Evolutionary conservation across 108 stramenopile species (phyloP), one percentile per base, ranked within the genome.

Genomic region (Nitzschia inconspicua): DNA sequence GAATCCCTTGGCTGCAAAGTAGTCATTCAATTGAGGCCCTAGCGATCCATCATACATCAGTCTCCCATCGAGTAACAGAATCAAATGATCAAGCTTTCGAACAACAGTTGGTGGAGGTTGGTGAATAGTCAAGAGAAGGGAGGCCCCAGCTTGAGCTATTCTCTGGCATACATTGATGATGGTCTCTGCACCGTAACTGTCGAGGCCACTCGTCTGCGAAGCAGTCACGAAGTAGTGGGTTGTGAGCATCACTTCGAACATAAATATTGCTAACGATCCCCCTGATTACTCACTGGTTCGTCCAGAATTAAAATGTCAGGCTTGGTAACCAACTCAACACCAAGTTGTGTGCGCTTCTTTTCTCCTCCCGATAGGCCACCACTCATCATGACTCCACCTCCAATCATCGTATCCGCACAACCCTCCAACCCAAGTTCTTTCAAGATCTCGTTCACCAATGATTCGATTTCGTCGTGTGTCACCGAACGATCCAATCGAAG

Each of bases 61-160:
- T 14, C 62, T 26, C 2, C 85, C 81, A 16, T 60, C 50, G 32
- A 74, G 66, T 29, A 90, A 22, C 25, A 87, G 63, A 44, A 88
- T 70, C 37, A 84, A 20, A 35, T 65, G 64, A 31, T 88, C 83
- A 64, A 88, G 75, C 25, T 51, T 57, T 11, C 50, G 49, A 27
- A 92, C 80, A 4, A 88, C 76, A 26, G 80, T 82, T 7, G 82
- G 77, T 13, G 77, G 25, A 6, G 90, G 90, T 60, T 92, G 90
- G 47, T 92, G 90, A 46, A 92, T 85, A 8, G 85, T 84, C 28
- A 85, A 81, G 10, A 86, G 44, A 2, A 88, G 78, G 24, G 82
- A 70, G 11, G 78, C 40, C 25, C 84, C 77, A 13, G 80, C 77
- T 31, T 72, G 68, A 28, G 91, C 84, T 27, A 95, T 70, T 41